Conservation (phyloP, 2,329 filamentous ascomycete species). For the Claviceps lovelessii region DNA sequence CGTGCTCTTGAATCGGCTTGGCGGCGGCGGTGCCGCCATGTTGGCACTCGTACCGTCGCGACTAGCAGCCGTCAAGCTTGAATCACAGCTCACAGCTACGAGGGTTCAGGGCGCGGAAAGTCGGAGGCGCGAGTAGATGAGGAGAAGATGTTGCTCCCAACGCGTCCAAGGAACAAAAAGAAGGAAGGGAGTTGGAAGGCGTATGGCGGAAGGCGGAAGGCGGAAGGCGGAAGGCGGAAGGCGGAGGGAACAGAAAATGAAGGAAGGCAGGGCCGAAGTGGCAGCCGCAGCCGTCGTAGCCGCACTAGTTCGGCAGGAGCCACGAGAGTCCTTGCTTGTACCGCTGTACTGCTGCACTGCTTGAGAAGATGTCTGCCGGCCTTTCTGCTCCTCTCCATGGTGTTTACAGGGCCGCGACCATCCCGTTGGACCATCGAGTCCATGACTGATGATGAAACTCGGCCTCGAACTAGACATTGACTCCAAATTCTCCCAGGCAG, state of each 20-base stretch:
- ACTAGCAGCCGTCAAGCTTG: too few species aligned
- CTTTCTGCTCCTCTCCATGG: not conserved
- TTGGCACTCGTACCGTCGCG: too few species aligned
- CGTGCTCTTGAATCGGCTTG: too few species aligned
- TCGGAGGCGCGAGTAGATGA: too few species aligned
- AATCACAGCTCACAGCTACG: too few species aligned
- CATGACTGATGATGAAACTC: not conserved
- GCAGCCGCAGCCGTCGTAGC: not conserved
- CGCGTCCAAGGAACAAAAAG: too few species aligned
- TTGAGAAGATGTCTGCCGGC: not conserved
- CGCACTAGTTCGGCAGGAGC: not conserved
- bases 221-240: not conserved
- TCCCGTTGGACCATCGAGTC: not conserved
- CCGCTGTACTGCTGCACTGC: not conserved
- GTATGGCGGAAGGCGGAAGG: not conserved
- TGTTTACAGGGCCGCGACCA: not conserved
- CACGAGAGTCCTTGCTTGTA: not conserved
- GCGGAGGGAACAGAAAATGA: not conserved
- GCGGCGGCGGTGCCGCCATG: too few species aligned
- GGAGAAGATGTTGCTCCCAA: too few species aligned
- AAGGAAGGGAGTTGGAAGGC: too few species aligned
- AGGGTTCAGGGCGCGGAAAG: too few species aligned
- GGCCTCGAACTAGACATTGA: not conserved
- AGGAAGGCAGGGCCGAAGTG: not conserved
- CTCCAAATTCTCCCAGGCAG: not conserved